phyloP scores from a whole-genome alignment of 2,329 filamentous ascomycete genomes.

The Neonectria faginata region DNA sequence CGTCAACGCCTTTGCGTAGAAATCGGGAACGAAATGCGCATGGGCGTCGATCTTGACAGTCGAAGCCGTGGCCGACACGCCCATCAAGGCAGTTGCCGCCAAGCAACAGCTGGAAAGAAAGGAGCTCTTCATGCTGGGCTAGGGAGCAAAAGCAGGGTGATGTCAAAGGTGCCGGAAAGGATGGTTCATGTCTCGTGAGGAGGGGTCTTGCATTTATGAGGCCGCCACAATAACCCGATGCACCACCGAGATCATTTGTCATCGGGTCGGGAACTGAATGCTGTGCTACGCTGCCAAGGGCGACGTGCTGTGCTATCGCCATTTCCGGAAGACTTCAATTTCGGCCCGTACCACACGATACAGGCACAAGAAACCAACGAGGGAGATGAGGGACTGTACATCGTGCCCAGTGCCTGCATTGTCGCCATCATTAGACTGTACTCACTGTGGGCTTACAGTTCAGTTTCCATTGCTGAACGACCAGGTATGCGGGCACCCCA shows the following conservation, averaged over 20 bases:
- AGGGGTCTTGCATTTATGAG: slow-evolving; percentile 11
- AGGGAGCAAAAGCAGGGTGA: slow-evolving; percentile 3
- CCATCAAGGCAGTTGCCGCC: not conserved
- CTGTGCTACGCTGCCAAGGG: not conserved
- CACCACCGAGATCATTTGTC: slow-evolving; percentile 3
- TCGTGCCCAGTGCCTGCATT: slow-evolving; percentile 34
- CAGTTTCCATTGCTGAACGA: slow-evolving; percentile 20
- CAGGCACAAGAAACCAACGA: slow-evolving; percentile 1
- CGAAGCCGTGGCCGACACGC: not conserved
- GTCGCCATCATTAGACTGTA: slow-evolving; percentile 42
- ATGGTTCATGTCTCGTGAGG: not conserved
- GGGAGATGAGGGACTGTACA: too few relatives aligned
- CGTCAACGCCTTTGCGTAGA: slow-evolving; percentile 38
- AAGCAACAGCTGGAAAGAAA: slow-evolving; percentile 9
- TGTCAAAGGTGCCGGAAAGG: not conserved
- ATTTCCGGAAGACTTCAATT: slow-evolving; percentile 4
- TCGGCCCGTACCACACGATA: not conserved
- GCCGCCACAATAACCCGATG: slow-evolving; percentile 5
- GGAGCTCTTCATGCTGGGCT: slow-evolving; percentile 13
- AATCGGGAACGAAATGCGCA: slow-evolving; percentile 41
- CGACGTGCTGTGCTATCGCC: not conserved
- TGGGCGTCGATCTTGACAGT: slow-evolving; percentile 41
- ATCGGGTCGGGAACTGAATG: not conserved
- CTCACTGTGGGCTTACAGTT: slow-evolving; percentile 36
- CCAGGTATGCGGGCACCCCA: slow-evolving; percentile 13